Evolutionary conservation across 805 yeast species (phyloP), one percentile per base, ranked within the genome.

Genomic region (Isabelozyma pseudorhagii): DNA sequence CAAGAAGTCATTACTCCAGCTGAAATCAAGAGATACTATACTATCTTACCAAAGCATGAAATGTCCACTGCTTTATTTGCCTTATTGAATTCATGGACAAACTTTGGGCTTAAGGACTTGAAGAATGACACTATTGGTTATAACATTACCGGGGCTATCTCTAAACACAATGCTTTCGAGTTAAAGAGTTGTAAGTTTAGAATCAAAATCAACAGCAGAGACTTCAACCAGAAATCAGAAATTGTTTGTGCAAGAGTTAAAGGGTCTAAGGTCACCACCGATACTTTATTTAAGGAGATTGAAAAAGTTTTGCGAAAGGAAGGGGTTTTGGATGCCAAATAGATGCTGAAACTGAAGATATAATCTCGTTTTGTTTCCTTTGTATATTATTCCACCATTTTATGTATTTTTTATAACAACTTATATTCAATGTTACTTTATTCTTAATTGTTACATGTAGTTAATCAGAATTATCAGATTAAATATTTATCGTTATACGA

Each of bases 231-330:
- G 71, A 65, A 79, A 45, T 82, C 89, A 42, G 79, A 74, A 50
- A 68, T 87, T 36, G 77, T 77, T 13, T 83, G 88, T 59, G 79
- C 77, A 17, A 82, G 83, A 62, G 77, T 79, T 31, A 82, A 80
- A 54, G 94, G 94, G 6, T 84, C 91, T 1, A 67, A 74, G 31
- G 81, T 79, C 54, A 81, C 89, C 6, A 78, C 87, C 46, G 77
- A 69, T 36, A 82, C 82, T 52, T 70, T 87, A 55, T 80, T 80
- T 53, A 70, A 67, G 49, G 92, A 87, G 60, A 78, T 86, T 54
- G 83, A 81, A 56, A 82, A 80, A 60, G 87, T 86, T 34, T 70
- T 87, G 57, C 72, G 71, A 46, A 82, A 83, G 62, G 91, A 86
- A 63, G 82, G 83, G 34, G 87, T 84, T 27, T 66, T 83, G 67